phyloP scores from a whole-genome alignment of 148 eudicot species.

The Agrostemma githago region DNA sequence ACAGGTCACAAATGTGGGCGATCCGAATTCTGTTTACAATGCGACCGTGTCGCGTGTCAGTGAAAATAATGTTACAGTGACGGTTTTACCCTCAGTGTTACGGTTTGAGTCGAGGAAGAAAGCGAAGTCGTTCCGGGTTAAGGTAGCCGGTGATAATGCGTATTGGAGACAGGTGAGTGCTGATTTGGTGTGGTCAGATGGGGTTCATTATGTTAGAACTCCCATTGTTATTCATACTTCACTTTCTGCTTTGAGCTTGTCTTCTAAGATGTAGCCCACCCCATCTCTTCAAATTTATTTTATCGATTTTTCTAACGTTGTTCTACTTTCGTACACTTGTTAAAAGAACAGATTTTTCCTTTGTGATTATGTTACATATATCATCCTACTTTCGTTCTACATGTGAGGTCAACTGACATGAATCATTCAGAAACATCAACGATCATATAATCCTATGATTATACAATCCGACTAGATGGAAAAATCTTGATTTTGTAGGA shows the following conservation, averaged over 20 bases:
- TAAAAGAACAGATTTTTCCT: no score
- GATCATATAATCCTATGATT: no score
- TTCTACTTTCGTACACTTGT: no score
- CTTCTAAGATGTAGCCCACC: conserved; percentile 4
- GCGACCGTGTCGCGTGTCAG: background rate
- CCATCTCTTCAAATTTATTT: background rate
- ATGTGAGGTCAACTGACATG: no score
- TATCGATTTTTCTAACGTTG: no score
- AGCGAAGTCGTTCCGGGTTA: background rate
- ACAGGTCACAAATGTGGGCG: conserved; percentile 16
- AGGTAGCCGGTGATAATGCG: background rate
- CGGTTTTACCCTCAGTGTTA: background rate
- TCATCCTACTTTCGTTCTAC: no score
- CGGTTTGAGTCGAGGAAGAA: background rate
- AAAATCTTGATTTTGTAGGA: no score
- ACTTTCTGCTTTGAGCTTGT: background rate
- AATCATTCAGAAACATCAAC: no score
- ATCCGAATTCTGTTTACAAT: conserved; percentile 6
- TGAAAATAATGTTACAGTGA: background rate
- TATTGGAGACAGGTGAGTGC: background rate
- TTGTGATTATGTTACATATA: background rate
- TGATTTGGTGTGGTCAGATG: conserved; percentile 12
- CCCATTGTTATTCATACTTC: conserved; percentile 9
- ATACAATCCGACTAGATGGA: no score
- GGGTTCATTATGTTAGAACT: conserved; percentile 13